These are phyloP conservation scores for Dothiorella sarmentorum DNA, from an alignment of 2,329 filamentous ascomycete species.

Conservation along the genomic window DNA sequence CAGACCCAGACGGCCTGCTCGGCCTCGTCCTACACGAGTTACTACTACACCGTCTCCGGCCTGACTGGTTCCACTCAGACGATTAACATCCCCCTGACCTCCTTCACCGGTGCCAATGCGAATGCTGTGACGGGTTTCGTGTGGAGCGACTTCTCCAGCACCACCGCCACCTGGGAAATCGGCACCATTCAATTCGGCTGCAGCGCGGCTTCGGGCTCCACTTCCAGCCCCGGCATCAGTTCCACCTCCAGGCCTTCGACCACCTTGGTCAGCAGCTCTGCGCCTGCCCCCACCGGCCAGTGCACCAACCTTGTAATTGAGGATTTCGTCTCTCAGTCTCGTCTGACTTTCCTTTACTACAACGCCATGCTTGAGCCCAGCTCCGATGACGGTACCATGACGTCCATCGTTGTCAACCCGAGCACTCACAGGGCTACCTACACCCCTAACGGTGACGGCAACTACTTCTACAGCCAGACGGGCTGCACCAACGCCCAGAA, in stretches of 20 bases:
- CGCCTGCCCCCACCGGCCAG: slow-evolving; percentile 27
- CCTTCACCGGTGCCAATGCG: slow-evolving; percentile 50
- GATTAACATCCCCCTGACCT: slow-evolving; percentile 49
- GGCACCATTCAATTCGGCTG: slow-evolving; percentile 50
- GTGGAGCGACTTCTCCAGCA: slow-evolving; percentile 41
- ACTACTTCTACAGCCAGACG: slow-evolving; percentile 59
- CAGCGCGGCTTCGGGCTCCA: background rate
- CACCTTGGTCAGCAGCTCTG: slow-evolving; percentile 18
- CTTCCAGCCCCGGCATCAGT: background rate
- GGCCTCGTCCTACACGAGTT: slow-evolving; percentile 42
- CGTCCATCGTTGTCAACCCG: slow-evolving; percentile 50
- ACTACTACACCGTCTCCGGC: slow-evolving; percentile 43
- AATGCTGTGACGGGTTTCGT: slow-evolving; percentile 48
- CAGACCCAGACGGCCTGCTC: slow-evolving; percentile 48
- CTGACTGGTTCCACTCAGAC: slow-evolving; percentile 51
- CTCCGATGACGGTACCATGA: slow-evolving; percentile 57
- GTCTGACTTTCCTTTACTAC: slow-evolving; percentile 59
- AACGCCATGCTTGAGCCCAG: slow-evolving; percentile 56
- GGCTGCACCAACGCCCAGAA: slow-evolving; percentile 52
- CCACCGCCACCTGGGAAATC: slow-evolving; percentile 45
- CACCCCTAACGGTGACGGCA: slow-evolving; percentile 46
- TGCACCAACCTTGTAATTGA: slow-evolving; percentile 52
- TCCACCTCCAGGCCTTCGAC: slow-evolving; percentile 15
- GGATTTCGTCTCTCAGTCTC: slow-evolving; percentile 61
- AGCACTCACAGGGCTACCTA: slow-evolving; percentile 49